Conservation (phyloP, 352 stramenopile species). For the Aphanomyces stellatus region DNA sequence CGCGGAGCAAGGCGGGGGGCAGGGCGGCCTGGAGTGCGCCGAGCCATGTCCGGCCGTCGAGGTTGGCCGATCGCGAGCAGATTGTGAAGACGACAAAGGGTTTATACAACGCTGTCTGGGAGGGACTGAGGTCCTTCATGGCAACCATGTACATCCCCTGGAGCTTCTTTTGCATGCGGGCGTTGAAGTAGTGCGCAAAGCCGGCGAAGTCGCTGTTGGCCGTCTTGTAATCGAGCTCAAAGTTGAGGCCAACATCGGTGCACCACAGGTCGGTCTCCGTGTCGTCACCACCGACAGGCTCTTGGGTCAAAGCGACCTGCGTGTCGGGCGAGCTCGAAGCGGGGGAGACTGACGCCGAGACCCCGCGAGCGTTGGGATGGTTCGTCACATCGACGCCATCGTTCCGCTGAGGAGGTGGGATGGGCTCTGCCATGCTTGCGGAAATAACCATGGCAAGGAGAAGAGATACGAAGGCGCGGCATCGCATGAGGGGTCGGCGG, state of each 20-base stretch:
- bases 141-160: not conserved
- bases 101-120: not conserved
- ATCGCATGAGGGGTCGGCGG: too few relatives aligned
- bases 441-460: too few relatives aligned
- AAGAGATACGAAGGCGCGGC: too few relatives aligned
- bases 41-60: conserved; percentile 6
- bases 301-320: not conserved
- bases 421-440: too few relatives aligned
- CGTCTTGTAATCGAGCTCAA: conserved; percentile 3
- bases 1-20: not conserved
- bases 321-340: too few relatives aligned
- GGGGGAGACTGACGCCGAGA: too few relatives aligned
- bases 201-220: not conserved
- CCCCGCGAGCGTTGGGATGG: too few relatives aligned
- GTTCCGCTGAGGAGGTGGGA: too few relatives aligned
- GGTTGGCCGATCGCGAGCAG: not conserved
- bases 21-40: not conserved
- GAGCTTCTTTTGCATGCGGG: not conserved
- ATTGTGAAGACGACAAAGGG: conserved; percentile 6
- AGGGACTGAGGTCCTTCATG: not conserved
- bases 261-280: not conserved
- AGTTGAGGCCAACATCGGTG: not conserved
- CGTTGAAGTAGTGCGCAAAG: not conserved
- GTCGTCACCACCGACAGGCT: not conserved
- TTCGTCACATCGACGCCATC: too few relatives aligned